Evolutionary conservation across 805 yeast species (phyloP).

Genomic region (Yamadazyma philogaea): DNA sequence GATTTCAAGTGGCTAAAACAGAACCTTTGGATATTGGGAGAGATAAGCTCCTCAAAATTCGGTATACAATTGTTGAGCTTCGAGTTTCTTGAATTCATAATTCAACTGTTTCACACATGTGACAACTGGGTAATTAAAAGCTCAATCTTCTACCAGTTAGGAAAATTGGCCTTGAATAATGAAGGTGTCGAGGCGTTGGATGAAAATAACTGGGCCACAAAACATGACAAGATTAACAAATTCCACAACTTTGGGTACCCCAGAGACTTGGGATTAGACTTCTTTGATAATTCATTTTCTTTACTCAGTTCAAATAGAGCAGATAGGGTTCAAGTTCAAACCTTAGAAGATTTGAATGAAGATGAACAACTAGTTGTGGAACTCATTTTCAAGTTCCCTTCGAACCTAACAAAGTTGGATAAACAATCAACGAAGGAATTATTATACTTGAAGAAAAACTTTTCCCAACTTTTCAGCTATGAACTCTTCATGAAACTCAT

Average conservation of each 20-base stretch:
- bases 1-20: constrained; percentile 51
- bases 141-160: constrained; percentile 73
- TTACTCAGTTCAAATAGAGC: neutral
- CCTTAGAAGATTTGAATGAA: constrained; percentile 10
- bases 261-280: constrained; percentile 8
- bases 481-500: constrained; percentile 50
- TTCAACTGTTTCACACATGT: constrained; percentile 33
- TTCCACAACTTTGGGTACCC: constrained; percentile 23
- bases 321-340: constrained; percentile 4
- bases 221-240: constrained; percentile 17
- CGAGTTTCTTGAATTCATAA: constrained; percentile 32
- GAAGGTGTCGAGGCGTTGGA: constrained; percentile 86
- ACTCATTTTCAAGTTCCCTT: constrained; percentile 51
- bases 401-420: constrained; percentile 40
- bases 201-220: constrained; percentile 65
- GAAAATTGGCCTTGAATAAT: constrained; percentile 64
- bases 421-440: constrained; percentile 58
- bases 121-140: constrained; percentile 62
- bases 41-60: constrained; percentile 65
- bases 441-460: constrained; percentile 47
- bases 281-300: constrained; percentile 10
- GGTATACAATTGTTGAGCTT: constrained; percentile 54
- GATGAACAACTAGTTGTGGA: constrained; percentile 23
- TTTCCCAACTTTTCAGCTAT: constrained; percentile 53
- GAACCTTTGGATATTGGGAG: constrained; percentile 83